phyloP scores from a whole-genome alignment of 345 rosid genomes.

The Boechera divaricarpa region DNA sequence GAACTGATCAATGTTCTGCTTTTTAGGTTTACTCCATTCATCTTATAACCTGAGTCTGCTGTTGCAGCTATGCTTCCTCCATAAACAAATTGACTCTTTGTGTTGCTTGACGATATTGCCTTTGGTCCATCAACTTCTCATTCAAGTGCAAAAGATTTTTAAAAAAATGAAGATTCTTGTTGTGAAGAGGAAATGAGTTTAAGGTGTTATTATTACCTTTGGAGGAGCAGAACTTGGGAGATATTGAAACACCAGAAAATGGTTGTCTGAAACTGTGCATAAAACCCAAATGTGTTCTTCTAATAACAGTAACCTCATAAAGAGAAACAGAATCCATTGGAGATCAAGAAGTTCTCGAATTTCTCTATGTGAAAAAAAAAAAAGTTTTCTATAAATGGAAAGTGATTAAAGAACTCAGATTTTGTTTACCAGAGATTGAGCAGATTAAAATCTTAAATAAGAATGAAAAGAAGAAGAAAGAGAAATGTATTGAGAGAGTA shows the following conservation, averaged over 20 bases:
- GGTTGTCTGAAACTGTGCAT: conserved; percentile 43
- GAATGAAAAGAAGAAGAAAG: conserved; percentile 9
- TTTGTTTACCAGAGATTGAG: neutral
- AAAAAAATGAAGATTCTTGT: neutral
- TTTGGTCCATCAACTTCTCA: conserved; percentile 34
- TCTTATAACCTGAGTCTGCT: conserved; percentile 46
- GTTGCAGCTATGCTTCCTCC: conserved; percentile 49
- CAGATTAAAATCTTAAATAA: conserved; percentile 11
- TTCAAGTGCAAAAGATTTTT: neutral
- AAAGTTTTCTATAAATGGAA: neutral
- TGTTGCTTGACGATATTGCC: conserved; percentile 51
- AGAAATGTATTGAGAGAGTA: conserved; percentile 16
- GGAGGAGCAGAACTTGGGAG: conserved; percentile 48
- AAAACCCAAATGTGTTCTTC: conserved; percentile 47
- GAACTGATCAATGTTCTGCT: conserved; percentile 46
- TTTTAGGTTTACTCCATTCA: conserved; percentile 45
- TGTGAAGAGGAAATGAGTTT: neutral
- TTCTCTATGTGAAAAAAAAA: neutral
- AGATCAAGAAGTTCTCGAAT: conserved; percentile 11
- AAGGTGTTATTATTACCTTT: conserved; percentile 49
- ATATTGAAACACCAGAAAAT: conserved; percentile 41
- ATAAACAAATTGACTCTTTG: conserved; percentile 44
- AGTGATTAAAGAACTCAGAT: neutral
- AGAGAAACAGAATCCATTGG: conserved; percentile 56
- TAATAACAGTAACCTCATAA: conserved; percentile 42